Percentiles rank a stretch among this genome's conserved stretches.
Conservation (phyloP, 805 yeast species). For the Clavispora carvajalis region DNA sequence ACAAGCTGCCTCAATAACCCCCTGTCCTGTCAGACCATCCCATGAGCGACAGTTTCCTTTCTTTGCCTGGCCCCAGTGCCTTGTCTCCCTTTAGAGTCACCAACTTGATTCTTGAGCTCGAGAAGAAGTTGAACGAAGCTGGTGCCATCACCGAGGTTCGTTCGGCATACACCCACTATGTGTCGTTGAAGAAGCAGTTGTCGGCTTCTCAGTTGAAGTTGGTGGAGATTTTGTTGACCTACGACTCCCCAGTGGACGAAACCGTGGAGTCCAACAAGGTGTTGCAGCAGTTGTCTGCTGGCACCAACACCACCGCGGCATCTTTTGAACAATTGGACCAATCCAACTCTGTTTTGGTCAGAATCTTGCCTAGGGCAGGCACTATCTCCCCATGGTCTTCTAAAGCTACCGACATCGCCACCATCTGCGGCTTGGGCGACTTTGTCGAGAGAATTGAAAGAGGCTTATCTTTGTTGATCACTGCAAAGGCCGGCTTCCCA, state of each 20-base stretch:
- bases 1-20: not conserved
- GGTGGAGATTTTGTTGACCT: constrained; percentile 60
- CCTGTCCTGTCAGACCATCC: not conserved
- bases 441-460: constrained; percentile 84
- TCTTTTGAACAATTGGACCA: constrained; percentile 5
- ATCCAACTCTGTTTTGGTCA: constrained; percentile 46
- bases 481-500: constrained; percentile 54
- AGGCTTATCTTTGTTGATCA: constrained; percentile 70
- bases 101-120: constrained; percentile 65
- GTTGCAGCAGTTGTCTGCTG: constrained; percentile 32
- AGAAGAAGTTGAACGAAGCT: constrained; percentile 55
- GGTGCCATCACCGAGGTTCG: constrained; percentile 65
- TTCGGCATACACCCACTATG: constrained; percentile 76
- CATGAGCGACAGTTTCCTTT: constrained; percentile 25
- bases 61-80: constrained; percentile 85
- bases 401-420: constrained; percentile 91
- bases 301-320: constrained; percentile 12
- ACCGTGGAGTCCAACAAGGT: constrained; percentile 40
- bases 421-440: constrained; percentile 75
- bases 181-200: constrained; percentile 47
- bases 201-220: constrained; percentile 40
- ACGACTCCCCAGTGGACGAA: constrained; percentile 62
- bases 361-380: constrained; percentile 88
- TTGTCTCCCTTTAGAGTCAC: constrained; percentile 81
- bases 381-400: constrained; percentile 99